These are phyloP conservation scores for Capsicum baccatum DNA, from an alignment of 257 asterid species.

Conservation along the genomic window DNA sequence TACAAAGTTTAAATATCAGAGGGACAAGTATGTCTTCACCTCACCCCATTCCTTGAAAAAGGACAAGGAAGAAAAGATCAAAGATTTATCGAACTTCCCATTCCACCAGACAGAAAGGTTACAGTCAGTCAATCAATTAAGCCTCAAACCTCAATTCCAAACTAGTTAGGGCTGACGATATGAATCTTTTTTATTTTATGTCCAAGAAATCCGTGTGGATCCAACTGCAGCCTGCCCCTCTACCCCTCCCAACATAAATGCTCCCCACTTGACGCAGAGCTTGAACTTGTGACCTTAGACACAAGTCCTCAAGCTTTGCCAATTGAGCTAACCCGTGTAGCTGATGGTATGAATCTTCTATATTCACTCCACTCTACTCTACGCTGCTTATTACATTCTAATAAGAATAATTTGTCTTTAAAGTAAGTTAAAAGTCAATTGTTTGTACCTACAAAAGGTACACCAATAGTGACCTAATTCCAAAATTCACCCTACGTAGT, in stretches of 20 bases:
- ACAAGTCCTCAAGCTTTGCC: neutral
- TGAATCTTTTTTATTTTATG: neutral
- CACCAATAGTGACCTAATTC: neutral
- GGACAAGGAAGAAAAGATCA: no score
- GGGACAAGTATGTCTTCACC: no score
- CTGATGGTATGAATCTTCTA: neutral
- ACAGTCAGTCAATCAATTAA: constrained; percentile 6
- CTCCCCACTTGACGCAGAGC: neutral
- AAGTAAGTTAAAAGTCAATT: neutral
- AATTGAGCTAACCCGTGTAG: neutral
- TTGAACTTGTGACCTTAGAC: neutral
- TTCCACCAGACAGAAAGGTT: neutral
- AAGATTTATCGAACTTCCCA: neutral
- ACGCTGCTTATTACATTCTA: neutral
- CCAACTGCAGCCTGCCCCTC: neutral
- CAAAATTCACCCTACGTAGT: neutral
- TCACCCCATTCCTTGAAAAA: no score
- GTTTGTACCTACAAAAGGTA: neutral
- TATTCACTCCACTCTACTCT: neutral
- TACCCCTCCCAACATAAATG: no score
- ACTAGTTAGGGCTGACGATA: neutral
- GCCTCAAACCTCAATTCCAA: neutral
- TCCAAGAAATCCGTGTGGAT: neutral
- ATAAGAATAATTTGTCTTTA: neutral
- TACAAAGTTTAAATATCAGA: neutral